phyloP scores from a whole-genome alignment of 75 land plant species.

The Picea sitchensis region DNA sequence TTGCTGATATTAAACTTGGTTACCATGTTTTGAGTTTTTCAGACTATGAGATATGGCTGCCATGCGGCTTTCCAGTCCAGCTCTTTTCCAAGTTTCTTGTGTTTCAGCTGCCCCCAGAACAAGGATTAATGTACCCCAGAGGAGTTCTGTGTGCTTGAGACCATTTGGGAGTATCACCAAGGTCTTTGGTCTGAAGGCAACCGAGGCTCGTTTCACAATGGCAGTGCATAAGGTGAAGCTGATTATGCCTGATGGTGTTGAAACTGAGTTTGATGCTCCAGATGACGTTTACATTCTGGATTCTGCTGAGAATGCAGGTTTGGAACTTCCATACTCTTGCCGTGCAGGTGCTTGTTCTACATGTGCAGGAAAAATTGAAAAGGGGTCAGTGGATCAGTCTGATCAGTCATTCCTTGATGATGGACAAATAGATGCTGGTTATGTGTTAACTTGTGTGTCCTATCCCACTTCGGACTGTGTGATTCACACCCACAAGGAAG shows the following conservation, averaged over 20 bases:
- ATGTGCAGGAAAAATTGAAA: slow-evolving; percentile 26
- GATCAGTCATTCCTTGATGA: slow-evolving; percentile 37
- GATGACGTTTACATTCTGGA: slow-evolving; percentile 39
- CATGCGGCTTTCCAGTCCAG: no score
- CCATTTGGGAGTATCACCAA: background rate
- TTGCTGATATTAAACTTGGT: no score
- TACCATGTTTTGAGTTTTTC: no score
- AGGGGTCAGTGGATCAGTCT: slow-evolving; percentile 37
- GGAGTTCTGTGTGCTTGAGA: background rate
- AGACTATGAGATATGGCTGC: no score
- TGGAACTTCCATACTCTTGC: slow-evolving; percentile 44
- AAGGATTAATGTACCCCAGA: background rate
- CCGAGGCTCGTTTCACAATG: background rate
- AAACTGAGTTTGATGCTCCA: slow-evolving; percentile 8
- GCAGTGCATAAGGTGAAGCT: slow-evolving; percentile 38
- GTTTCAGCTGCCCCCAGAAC: background rate
- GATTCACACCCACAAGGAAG: slow-evolving; percentile 35
- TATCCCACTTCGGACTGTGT: slow-evolving; percentile 31
- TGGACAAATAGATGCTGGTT: slow-evolving; percentile 19
- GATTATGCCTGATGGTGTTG: slow-evolving; percentile 15
- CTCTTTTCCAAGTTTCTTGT: no score
- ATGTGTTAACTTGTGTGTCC: slow-evolving; percentile 34
- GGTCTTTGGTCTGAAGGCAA: background rate
- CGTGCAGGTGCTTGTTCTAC: slow-evolving; percentile 46
- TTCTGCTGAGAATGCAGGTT: slow-evolving; percentile 25